Evolutionary conservation across 768 basidiomycete genomes (phyloP).

Genomic region (Suillus spraguei): DNA sequence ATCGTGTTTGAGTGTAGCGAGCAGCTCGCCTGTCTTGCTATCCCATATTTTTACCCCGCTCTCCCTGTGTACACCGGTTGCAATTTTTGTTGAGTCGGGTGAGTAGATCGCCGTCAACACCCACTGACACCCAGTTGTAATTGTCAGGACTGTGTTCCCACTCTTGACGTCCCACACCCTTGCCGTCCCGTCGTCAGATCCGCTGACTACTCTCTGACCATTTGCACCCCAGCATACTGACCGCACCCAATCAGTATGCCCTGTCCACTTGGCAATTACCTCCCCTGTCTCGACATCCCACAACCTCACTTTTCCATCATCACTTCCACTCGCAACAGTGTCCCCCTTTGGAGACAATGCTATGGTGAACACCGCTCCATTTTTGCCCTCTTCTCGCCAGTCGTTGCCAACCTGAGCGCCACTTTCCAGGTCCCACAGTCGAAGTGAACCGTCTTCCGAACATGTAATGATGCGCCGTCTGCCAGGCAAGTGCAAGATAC

Average conservation of each 20-base stretch:
- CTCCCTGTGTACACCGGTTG: neutral
- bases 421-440: neutral
- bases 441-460: neutral
- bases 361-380: neutral
- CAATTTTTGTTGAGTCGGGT: neutral
- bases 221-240: conserved; percentile 8
- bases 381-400: neutral
- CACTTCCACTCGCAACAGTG: neutral
- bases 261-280: neutral
- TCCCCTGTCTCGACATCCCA: neutral
- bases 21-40: neutral
- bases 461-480: neutral
- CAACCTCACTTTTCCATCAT: conserved; percentile 1
- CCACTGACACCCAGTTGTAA: neutral
- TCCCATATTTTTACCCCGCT: neutral
- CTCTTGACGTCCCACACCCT: conserved; percentile 6
- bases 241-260: neutral
- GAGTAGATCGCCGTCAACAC: neutral
- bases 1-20: neutral
- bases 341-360: neutral
- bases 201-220: conserved; percentile 16
- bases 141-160: conserved; percentile 26
- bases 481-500: neutral
- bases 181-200: conserved; percentile 16
- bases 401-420: neutral